Conservation (phyloP, 2,329 filamentous ascomycete species). For the Colletotrichum liaoningense region DNA sequence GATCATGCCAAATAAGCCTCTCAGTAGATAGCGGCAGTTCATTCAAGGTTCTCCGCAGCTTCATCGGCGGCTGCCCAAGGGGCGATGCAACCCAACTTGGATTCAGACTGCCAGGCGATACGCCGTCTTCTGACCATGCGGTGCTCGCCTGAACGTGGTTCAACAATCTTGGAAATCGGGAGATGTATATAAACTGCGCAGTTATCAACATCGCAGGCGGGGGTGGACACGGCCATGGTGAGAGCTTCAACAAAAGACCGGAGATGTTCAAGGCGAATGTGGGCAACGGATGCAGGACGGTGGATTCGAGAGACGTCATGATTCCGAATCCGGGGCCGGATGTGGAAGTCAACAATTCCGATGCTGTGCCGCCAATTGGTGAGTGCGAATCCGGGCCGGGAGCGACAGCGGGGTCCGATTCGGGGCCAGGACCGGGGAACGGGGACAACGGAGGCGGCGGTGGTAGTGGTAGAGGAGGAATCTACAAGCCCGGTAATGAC, state of each 20-base stretch:
- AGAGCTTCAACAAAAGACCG: slow-evolving; percentile 57
- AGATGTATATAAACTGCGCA: slow-evolving; percentile 79
- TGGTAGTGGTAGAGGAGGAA: background rate
- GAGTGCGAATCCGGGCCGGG: slow-evolving; percentile 9
- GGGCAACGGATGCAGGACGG: slow-evolving; percentile 63
- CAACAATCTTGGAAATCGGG: slow-evolving; percentile 71
- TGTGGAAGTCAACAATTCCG: slow-evolving; percentile 47
- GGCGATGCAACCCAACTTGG: slow-evolving; percentile 49
- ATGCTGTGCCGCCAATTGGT: slow-evolving; percentile 6
- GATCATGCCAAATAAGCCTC: slow-evolving; percentile 72
- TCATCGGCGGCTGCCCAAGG: slow-evolving; percentile 50
- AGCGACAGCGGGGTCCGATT: background rate
- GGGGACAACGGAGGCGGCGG: background rate
- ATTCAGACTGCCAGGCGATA: slow-evolving; percentile 66
- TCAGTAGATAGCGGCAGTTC: slow-evolving; percentile 70
- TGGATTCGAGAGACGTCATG: slow-evolving; percentile 54
- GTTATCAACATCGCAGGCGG: slow-evolving; percentile 60
- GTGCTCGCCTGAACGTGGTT: slow-evolving; percentile 74
- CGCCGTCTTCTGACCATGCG: slow-evolving; percentile 58
- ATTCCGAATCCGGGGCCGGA: slow-evolving; percentile 39
- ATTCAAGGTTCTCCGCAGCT: slow-evolving; percentile 63
- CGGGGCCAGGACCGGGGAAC: background rate
- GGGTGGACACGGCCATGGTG: background rate
- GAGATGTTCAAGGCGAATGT: slow-evolving; percentile 78
- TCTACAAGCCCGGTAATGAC: slow-evolving; percentile 2